phyloP scores from a whole-genome alignment of 176 grass and related monocot genomes.

The Metroxylon sagu region DNA sequence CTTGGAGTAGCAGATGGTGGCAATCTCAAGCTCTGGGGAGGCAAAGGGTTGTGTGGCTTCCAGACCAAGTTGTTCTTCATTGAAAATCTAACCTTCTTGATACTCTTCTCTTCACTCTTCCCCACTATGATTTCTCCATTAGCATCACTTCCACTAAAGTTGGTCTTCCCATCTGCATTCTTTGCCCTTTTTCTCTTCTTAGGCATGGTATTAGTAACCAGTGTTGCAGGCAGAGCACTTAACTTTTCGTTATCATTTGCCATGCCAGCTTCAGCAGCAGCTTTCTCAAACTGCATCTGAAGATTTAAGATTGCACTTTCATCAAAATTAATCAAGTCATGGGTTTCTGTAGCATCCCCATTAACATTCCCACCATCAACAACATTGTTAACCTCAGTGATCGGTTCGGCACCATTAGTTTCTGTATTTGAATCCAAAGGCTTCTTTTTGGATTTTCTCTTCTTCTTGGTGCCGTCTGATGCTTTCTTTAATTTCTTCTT shows the following conservation, averaged over 20 bases:
- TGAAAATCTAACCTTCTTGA: conserved; percentile 84
- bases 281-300: conserved; percentile 91
- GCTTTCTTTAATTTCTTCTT: neutral
- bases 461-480: neutral
- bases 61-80: conserved; percentile 94
- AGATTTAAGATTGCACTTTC: conserved; percentile 64
- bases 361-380: conserved; percentile 28
- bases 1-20: conserved; percentile 85
- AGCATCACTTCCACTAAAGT: conserved; percentile 22
- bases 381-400: neutral
- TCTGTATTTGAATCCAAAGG: neutral
- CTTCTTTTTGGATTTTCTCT: conserved; percentile 6
- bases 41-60: conserved; percentile 80
- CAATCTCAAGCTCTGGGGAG: conserved; percentile 68
- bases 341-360: conserved; percentile 28
- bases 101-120: conserved; percentile 31
- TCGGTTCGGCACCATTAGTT: neutral
- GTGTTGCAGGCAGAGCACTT: conserved; percentile 6
- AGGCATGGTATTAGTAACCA: conserved; percentile 20
- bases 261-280: conserved; percentile 61
- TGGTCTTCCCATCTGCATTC: conserved; percentile 17
- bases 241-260: conserved; percentile 27
- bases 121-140: conserved; percentile 16
- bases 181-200: conserved; percentile 76
- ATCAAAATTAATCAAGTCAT: conserved; percentile 52